Base-by-base conservation (phyloP, 2,329 filamentous ascomycete genomes). In the Sarocladium kiliense region DNA sequence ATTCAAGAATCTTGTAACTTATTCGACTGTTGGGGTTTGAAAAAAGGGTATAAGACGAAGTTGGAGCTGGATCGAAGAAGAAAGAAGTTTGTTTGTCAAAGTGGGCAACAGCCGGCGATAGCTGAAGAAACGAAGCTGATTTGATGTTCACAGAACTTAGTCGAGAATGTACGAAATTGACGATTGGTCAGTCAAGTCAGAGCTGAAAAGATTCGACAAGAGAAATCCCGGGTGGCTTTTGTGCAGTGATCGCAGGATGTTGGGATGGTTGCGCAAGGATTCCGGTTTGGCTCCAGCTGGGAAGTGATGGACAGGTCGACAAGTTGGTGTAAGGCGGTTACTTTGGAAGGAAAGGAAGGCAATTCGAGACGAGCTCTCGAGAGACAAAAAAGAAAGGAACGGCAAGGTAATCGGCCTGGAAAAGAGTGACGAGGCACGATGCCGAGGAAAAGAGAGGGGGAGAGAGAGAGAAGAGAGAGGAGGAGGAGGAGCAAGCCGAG, bases 321-420 rank as follows among this genome's bases (percentile, higher is more conserved):
- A 47, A n/a, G n/a, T n/a, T n/a, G 5, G 44, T 23, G 44, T 47
- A 23, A 23, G 11, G 44, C 23, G 16, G 41, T n/a, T n/a, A n/a
- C n/a, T n/a, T n/a, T 44, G 7, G 19, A 47, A 55, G 44, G 47
- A 57, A 50, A 51, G 32, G 44, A 39, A 39, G 26, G 30, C 32
- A 55, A 37, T 36, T 30, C 11, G 14, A 55, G 39, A 7, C 42
- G 55, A 2, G 57, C 55, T 49, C 63, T 62, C 5, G 55, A 41
- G 26, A 64, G 61, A 26, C 55, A 58, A n/a, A 36, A 51, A 51
- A 36, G 26, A 36, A 51, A 36, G 47, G 27, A 51, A 32, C 30
- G 47, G 47, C 26, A 18, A 51, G n/a, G 23, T 30, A 44, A 39
- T 51, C 47, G 47, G 47, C 47, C 47, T 51, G 47, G 30, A 45